A percentile compares a stretch with the other conserved stretches of the same genome.
Conservation (phyloP, 768 basidiomycete species). For the Clitopilus passeckerianus region DNA sequence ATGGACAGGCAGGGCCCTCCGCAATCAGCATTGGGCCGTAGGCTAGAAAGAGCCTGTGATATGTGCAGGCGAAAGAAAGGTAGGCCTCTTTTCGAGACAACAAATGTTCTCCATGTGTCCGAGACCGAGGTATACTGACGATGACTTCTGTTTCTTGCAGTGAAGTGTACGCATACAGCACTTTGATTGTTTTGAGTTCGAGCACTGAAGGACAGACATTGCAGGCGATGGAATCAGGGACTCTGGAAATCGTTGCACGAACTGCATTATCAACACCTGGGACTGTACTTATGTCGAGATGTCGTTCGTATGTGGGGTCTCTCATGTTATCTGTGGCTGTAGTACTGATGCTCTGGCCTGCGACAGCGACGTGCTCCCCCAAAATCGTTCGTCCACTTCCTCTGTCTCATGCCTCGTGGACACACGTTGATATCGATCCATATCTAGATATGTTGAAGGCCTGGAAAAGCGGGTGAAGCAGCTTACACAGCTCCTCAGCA, state of each 20-base stretch:
- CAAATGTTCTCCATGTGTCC: background rate
- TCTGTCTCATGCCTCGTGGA: background rate
- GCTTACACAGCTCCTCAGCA: conserved; percentile 48
- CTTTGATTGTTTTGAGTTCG: background rate
- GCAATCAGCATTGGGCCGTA: conserved; percentile 35
- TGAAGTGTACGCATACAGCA: conserved; percentile 48
- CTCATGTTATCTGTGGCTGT: background rate
- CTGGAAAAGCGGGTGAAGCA: conserved; percentile 56
- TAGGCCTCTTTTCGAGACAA: conserved; percentile 26
- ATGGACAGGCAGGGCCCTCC: conserved; percentile 16
- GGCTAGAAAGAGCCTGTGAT: conserved; percentile 77
- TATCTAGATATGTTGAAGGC: conserved; percentile 46
- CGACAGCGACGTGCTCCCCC: conserved; percentile 53
- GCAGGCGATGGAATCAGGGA: conserved; percentile 68
- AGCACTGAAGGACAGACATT: background rate
- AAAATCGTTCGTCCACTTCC: conserved; percentile 37
- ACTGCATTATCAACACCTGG: conserved; percentile 58
- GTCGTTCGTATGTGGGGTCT: conserved; percentile 47
- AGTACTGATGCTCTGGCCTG: background rate
- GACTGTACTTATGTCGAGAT: conserved; percentile 68
- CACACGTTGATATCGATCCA: background rate
- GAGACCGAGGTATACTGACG: background rate
- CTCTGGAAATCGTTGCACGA: conserved; percentile 59
- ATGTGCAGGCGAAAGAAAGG: conserved; percentile 82
- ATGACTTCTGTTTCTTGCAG: conserved; percentile 24